Percentiles rank a stretch among this genome's conserved stretches.
Conservation (phyloP, 148 eudicot genomes). For the Camellia japonica region DNA sequence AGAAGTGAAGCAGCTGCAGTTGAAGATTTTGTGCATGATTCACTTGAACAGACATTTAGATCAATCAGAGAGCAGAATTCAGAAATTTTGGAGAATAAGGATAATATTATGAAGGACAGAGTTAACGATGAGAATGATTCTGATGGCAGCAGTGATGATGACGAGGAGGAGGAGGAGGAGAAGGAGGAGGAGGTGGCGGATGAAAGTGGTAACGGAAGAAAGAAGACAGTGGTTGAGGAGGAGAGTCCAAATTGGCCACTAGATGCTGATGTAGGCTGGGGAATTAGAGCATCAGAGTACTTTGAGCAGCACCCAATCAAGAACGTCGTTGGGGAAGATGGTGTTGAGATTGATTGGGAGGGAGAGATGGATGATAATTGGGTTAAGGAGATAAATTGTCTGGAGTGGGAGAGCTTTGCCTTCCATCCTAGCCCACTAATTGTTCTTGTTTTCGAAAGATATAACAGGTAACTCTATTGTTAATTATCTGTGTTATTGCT, state of each 20-base stretch:
- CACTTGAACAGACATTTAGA: constrained; percentile 64
- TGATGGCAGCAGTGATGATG: constrained; percentile 29
- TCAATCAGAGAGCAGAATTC: constrained; percentile 65
- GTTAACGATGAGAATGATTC: constrained; percentile 25
- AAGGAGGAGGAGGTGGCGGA: constrained; percentile 15
- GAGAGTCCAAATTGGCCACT: constrained; percentile 85
- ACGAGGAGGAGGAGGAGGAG: constrained; percentile 12
- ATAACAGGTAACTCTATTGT: constrained; percentile 54
- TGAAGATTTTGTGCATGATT: constrained; percentile 65
- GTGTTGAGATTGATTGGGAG: constrained; percentile 89
- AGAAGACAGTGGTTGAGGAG: constrained; percentile 20
- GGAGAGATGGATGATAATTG: constrained; percentile 83
- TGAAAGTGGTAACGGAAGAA: constrained; percentile 34
- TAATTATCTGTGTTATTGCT: not conserved
- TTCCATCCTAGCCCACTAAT: constrained; percentile 93
- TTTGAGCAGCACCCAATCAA: constrained; percentile 62
- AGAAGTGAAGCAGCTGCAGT: constrained; percentile 89
- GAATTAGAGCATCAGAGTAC: constrained; percentile 52
- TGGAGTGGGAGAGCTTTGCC: constrained; percentile 96
- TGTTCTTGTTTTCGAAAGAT: constrained; percentile 95
- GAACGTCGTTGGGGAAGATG: constrained; percentile 85
- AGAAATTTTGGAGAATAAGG: constrained; percentile 41
- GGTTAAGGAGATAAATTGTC: constrained; percentile 90
- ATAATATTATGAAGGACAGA: constrained; percentile 48
- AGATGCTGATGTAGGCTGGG: constrained; percentile 98